Base-by-base conservation (phyloP, 164 flowering plant genomes). In the Sedum album region DNA sequence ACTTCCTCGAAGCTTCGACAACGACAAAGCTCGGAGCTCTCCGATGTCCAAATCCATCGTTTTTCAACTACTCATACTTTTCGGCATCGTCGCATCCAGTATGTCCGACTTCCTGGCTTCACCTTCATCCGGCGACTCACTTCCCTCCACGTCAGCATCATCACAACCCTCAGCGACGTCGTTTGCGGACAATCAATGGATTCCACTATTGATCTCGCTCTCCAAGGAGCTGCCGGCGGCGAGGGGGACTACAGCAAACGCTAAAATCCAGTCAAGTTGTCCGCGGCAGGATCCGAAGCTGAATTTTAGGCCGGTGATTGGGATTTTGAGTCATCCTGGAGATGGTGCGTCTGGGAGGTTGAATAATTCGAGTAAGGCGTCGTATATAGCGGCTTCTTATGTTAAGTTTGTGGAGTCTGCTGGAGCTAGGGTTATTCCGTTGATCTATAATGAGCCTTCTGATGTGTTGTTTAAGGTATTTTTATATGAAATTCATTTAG, bases 361-460 rank as follows among this genome's bases (percentile, higher is more conserved):
- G 18, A 82, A 64, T 46, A 87, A 88, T 64, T 87, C 77, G 10
- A 61, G 88, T 15, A 74, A 78, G 38, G 87, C 88, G 0, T 91
- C 99, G n/a, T 91, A 88, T 60, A 91, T 94, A 26, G 97, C 99
- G 0, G 97, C 99, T 5, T 91, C 97, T 1, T 94, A 94, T 65
- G 97, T 91, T 11, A 94, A 94, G 73, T 91, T 94, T 67, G 96
- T 87, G 7, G 99, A 94, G 68, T 76, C 96, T 1, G 99, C 96
- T 38, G 99, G 99, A 4, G 97, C 99, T 69, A 85, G 96, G 11
- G 99, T 91, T 14, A 85, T 95, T 74, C 97, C 97, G 2, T 79
- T 95, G 11, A 85, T 91, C n/a, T 95, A 85, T 70, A 91, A 86
- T 72, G 99, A 95, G 73, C 90, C 92, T 2, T 53, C 26, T 14